phyloP scores from a whole-genome alignment of 2,329 filamentous ascomycete species.

The Catunica adiposa region DNA sequence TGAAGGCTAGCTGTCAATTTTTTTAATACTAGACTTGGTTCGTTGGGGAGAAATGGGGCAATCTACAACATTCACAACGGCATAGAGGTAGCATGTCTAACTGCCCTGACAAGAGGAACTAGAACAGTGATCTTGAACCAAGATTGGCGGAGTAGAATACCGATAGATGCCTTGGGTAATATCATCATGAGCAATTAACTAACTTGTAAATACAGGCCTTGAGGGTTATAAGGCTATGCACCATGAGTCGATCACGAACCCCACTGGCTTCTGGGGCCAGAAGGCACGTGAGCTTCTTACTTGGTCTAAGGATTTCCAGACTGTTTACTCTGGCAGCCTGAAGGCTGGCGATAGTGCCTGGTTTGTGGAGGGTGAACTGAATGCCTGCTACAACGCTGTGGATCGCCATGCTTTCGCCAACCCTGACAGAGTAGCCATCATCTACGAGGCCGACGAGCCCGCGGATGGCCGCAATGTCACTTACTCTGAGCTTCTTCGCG shows the following conservation, averaged over 20 bases:
- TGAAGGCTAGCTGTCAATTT: not conserved
- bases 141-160: too few relatives aligned
- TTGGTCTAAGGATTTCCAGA: conserved; percentile 86
- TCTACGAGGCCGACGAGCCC: conserved; percentile 94
- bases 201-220: conserved; percentile 28
- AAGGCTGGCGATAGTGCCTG: conserved; percentile 71
- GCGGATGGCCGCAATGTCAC: conserved; percentile 75
- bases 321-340: conserved; percentile 64
- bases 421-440: conserved; percentile 85
- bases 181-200: not conserved
- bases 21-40: too few relatives aligned
- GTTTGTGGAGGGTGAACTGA: conserved; percentile 87
- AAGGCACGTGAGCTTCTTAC: conserved; percentile 76
- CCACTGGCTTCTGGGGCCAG: conserved; percentile 76
- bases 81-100: too few relatives aligned
- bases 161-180: too few relatives aligned
- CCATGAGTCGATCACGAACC: conserved; percentile 76
- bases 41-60: too few relatives aligned
- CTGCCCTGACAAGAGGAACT: too few relatives aligned
- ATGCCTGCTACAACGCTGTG: conserved; percentile 93
- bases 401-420: conserved; percentile 93
- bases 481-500: conserved; percentile 79
- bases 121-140: too few relatives aligned
- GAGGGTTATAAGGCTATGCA: conserved; percentile 53
- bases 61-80: too few relatives aligned